These are phyloP conservation scores for Neophaeococcomyces mojaviensis DNA, from an alignment of 2,329 filamentous ascomycete genomes.

Conservation along the genomic window DNA sequence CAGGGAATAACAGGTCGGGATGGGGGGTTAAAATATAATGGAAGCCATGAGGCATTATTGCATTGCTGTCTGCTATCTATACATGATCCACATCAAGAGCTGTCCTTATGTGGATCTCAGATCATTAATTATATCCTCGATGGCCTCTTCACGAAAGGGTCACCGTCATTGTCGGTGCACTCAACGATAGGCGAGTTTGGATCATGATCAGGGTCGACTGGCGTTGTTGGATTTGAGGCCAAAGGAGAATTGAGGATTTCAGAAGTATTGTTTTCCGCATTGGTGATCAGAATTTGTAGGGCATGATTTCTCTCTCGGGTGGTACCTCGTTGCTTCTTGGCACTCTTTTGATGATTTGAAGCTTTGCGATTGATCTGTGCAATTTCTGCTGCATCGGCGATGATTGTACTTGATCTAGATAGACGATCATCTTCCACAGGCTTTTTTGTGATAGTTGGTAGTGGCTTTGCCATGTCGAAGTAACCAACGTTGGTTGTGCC, in stretches of 20 bases:
- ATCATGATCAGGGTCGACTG: neutral
- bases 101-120: neutral
- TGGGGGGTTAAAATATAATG: no score
- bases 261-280: neutral
- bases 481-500: neutral
- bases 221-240: neutral
- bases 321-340: neutral
- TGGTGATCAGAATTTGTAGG: slow-evolving; percentile 5
- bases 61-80: neutral
- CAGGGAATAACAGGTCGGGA: no score
- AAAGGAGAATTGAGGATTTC: neutral
- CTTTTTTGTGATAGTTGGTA: neutral
- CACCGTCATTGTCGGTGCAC: slow-evolving; percentile 3
- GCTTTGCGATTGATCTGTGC: slow-evolving; percentile 6
- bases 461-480: slow-evolving; percentile 7
- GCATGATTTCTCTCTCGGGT: slow-evolving; percentile 3
- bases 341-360: neutral
- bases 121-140: slow-evolving; percentile 1
- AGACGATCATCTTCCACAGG: neutral
- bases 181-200: neutral
- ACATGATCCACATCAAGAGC: neutral
- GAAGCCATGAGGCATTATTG: neutral
- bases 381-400: slow-evolving; percentile 8
- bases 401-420: slow-evolving; percentile 6
- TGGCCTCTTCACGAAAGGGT: slow-evolving; percentile 1